Base-by-base conservation (phyloP, 2,329 filamentous ascomycete species). In the Curvularia hawaiiensis region DNA sequence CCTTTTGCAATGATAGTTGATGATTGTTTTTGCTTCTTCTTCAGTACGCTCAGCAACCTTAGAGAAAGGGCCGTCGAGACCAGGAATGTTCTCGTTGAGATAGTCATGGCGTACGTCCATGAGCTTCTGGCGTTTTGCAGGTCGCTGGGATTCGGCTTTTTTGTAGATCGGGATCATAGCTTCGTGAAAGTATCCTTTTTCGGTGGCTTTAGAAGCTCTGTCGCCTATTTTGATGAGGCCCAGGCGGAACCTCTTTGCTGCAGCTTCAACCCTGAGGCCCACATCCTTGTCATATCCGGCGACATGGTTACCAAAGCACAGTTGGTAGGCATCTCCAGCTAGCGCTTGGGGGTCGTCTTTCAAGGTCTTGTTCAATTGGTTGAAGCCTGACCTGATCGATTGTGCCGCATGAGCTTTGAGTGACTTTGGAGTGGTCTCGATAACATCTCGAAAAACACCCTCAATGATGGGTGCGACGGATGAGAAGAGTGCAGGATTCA, bases 161-260 rank as follows among this genome's bases (percentile, higher is more conserved):
- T 33, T 16, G 44, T 71, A 69, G 22, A 64, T 46, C 1, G 46
- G 6, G 3, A 30, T 4, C 55, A 71, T 64, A 2, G 57, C 58
- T 14, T 55, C 44, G 3, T 49, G 38, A 18, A 69, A 57, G 43
- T 67, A 67, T 35, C 57, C 38, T 3, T 48, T 48, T 0, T 54
- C 16, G 6, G 28, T 31, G 10, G 58, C 11, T 1, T 24, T 60
- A 33, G 7, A 16, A 5, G 46, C 41, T 18, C 47, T 49, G 14
- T 30, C 22, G 24, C 58, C 7, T 4, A 52, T 35, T 11, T 39
- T 47, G 26, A 40, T 54, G 7, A 59, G 35, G 1, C 43, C 48
- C 11, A 39, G 39, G 11, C 40, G 35, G 11, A 62, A 38, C 2
- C 24, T 18, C n/a, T 58, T 57, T 20, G 10, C 33, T 5, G 60